These are phyloP conservation scores for Fusarium coffeatum DNA, from an alignment of 2,329 filamentous ascomycete species.

Conservation along the genomic window DNA sequence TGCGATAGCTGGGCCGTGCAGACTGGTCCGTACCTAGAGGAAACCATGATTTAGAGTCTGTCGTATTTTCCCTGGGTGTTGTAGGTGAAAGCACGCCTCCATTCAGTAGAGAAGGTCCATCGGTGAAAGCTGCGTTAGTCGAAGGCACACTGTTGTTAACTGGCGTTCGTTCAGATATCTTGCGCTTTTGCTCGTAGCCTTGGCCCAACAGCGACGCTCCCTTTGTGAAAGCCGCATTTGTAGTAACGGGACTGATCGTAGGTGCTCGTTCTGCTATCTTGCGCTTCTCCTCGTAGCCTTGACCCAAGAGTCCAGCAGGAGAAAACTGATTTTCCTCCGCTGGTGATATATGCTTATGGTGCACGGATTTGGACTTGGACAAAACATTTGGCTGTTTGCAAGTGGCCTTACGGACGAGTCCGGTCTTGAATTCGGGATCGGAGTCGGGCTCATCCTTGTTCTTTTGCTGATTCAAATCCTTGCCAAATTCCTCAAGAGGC, in stretches of 20 bases:
- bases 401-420: constrained; percentile 31
- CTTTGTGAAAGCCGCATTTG: constrained; percentile 61
- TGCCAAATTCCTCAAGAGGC: constrained; percentile 62
- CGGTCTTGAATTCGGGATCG: constrained; percentile 27
- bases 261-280: constrained; percentile 50
- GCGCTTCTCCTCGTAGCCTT: constrained; percentile 59
- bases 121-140: constrained; percentile 60
- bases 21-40: constrained; percentile 54
- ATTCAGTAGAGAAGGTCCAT: constrained; percentile 69
- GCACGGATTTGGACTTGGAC: constrained; percentile 46
- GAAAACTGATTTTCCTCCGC: constrained; percentile 58
- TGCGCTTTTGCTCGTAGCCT: constrained; percentile 60
- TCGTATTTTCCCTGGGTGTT: constrained; percentile 43
- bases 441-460: constrained; percentile 8
- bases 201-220: constrained; percentile 67
- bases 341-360: constrained; percentile 33
- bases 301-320: constrained; percentile 63
- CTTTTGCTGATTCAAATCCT: constrained; percentile 51
- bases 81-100: constrained; percentile 44
- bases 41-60: constrained; percentile 52
- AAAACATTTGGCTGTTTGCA: constrained; percentile 20
- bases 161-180: constrained; percentile 46
- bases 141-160: constrained; percentile 43
- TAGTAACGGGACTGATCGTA: constrained; percentile 43
- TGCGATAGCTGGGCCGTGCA: constrained; percentile 46